Evolutionary conservation across 495 filamentous ascomycete genomes (phyloP), one percentile per base, ranked within the genome.

Genomic region (Penicillium paradoxum): DNA sequence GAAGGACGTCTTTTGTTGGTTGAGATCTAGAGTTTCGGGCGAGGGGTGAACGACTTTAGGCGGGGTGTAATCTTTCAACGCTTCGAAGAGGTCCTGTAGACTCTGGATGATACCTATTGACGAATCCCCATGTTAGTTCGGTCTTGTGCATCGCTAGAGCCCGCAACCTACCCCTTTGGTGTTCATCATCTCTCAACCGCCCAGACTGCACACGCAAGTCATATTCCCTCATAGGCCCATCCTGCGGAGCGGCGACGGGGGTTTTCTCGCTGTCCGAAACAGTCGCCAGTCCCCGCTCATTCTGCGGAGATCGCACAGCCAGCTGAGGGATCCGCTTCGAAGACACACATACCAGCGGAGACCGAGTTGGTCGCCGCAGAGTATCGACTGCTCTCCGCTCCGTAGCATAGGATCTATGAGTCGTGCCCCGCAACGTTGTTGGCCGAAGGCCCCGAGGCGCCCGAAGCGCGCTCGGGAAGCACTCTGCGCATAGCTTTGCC

Each of bases 61-160:
- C 0, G 90, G 80, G 6, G 74, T 67, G 71, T 97, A 97, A 40
- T 79, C 70, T 55, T 79, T 77, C 4, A 98, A 81, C 54, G 88
- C 85, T 49, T 95, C 83, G 68, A 96, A 90, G 14, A 98, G 81
- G 61, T 91, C 83, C 66, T 98, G 91, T 3, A 98, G 79, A 59
- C 78, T 83, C 57, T 92, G 83, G 45, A 98, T 88, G 54, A 98
- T 93, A 18, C 83, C 88, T 92, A 53, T 41, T 17, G 2, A 27
- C 36, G 37, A 41, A 22, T 29, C 1, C 18, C 1, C 7, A 34
- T 53, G 49, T 57, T 30, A 53, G 49, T 44, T 37, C 24, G 11
- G 24, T 25, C 11, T 15, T 43, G 1, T 24, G 18, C 48, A 9
- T n/a, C 21, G 7, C 13, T 6, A 8, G 6, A 51, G 14, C 32